Evolutionary conservation across 306 rosid genomes (phyloP), one percentile per base, ranked within the genome.

Genomic region (Crataegus laevigata): DNA sequence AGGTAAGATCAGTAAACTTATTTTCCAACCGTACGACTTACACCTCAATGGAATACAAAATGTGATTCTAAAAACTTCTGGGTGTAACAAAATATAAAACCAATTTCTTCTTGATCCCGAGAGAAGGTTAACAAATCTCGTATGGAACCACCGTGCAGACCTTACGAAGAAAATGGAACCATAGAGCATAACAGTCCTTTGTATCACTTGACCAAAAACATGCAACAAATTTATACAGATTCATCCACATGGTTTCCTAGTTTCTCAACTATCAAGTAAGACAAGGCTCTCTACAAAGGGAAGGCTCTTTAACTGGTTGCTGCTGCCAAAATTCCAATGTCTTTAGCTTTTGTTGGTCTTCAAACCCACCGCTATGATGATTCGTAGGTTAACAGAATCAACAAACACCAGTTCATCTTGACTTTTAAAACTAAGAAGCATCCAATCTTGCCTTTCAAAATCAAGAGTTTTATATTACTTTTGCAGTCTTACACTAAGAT

Each of bases 141-240:
- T 62, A 1, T 14, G 67, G 9, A 62, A 11, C 21, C 28, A 21
- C 25, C 61, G 8, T 55, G 24, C 28, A 8, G 28, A 24, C 61
- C 28, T 55, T 55, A 22, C 12, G n/a, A 55, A 55, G 26, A 55
- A 47, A n/a, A 58, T 11, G 34, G 34, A 30, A 59, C 52, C 32
- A 65, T 66, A 69, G 32, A 55, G 43, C 83, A 54, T 75, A 62
- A 11, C 28, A 74, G 75, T 66, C 45, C 81, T 13, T 82, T 75
- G 81, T 61, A 83, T 30, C 34, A 30, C 34, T 30, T 30, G 54
- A 58, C 51, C 65, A 78, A 74, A 72, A 74, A 69, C 57, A 40
- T 47, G 77, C 68, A 81, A 54, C 43, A 77, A 70, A 75, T 51
- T 28, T 61, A 82, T 28, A 75, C 50, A 66, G 70, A 64, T 25